Conservation (phyloP, 768 basidiomycete species). For the Cystofilobasidium ferigula region DNA sequence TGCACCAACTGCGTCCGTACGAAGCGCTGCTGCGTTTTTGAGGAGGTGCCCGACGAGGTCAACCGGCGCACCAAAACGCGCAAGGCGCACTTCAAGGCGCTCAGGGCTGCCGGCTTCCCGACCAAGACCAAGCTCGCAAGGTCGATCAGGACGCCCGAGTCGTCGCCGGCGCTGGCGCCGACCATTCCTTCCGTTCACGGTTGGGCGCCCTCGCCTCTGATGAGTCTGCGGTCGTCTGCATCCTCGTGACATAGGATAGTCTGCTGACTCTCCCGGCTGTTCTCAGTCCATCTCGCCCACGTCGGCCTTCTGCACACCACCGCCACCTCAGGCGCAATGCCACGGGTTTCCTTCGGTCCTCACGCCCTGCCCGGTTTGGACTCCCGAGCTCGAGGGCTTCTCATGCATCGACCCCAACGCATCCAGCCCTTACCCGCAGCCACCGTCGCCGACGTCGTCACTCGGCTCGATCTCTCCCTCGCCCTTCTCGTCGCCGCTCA, state of each 20-base stretch:
- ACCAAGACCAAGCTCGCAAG: background rate
- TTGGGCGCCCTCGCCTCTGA: background rate
- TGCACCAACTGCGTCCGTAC: conserved; percentile 34
- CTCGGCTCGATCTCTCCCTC: background rate
- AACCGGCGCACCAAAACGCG: conserved; percentile 34
- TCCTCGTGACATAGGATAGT: no score
- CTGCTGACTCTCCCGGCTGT: background rate
- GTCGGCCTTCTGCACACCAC: background rate
- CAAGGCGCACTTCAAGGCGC: conserved; percentile 33
- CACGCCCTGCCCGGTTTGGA: background rate
- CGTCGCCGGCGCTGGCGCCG: background rate
- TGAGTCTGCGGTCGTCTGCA: background rate
- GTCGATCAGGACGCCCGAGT: background rate
- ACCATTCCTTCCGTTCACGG: background rate
- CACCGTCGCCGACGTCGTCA: background rate
- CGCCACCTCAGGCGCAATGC: background rate
- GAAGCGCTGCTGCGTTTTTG: conserved; percentile 32
- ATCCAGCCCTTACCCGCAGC: no score
- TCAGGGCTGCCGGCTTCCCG: conserved; percentile 16
- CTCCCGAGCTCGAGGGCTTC: background rate
- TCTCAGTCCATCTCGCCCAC: background rate
- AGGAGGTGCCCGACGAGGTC: conserved; percentile 35
- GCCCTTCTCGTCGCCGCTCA: background rate
- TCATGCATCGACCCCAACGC: background rate
- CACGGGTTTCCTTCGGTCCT: conserved; percentile 1